Percentiles rank a stretch among this genome's conserved stretches.
These are phyloP conservation scores for Carex cristatella DNA, from an alignment of 176 grass and related monocot species.

Conservation along the genomic window DNA sequence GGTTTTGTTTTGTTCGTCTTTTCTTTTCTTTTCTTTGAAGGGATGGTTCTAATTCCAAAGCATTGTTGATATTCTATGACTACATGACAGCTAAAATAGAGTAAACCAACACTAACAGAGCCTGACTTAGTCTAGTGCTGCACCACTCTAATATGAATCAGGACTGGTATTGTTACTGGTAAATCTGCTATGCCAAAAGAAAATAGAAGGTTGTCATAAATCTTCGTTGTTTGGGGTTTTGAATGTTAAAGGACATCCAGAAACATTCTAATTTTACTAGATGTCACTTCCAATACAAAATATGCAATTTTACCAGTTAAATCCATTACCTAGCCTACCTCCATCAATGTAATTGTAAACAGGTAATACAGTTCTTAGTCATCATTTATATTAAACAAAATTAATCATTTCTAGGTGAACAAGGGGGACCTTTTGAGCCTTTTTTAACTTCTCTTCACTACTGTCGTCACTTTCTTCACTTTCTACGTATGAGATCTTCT, in stretches of 20 bases:
- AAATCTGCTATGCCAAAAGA: not conserved
- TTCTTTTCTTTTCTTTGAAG: not conserved
- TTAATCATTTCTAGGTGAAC: not conserved
- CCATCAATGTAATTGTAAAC: not conserved
- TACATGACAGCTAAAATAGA: not conserved
- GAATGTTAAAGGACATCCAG: not conserved
- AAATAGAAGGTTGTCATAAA: not conserved
- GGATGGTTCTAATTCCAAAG: not conserved
- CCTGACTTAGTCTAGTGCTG: not conserved
- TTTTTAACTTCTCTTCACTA: slow-evolving; percentile 61
- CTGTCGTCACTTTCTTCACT: slow-evolving; percentile 89
- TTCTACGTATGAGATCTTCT: slow-evolving; percentile 96
- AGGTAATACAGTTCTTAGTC: not conserved
- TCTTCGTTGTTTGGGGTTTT: not conserved
- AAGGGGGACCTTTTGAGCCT: slow-evolving; percentile 65
- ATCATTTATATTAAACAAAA: not conserved
- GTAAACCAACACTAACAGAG: not conserved
- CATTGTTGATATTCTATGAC: not conserved
- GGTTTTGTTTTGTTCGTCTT: not conserved
- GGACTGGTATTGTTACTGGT: not conserved
- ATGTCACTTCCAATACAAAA: not conserved
- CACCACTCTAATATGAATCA: not conserved
- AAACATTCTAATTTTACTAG: not conserved
- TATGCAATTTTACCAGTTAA: not conserved
- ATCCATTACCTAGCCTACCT: not conserved